A percentile compares a stretch with the other conserved stretches of the same genome.
These are phyloP conservation scores for Cucurbita maxima DNA, from an alignment of 306 rosid genomes.

Conservation along the genomic window DNA sequence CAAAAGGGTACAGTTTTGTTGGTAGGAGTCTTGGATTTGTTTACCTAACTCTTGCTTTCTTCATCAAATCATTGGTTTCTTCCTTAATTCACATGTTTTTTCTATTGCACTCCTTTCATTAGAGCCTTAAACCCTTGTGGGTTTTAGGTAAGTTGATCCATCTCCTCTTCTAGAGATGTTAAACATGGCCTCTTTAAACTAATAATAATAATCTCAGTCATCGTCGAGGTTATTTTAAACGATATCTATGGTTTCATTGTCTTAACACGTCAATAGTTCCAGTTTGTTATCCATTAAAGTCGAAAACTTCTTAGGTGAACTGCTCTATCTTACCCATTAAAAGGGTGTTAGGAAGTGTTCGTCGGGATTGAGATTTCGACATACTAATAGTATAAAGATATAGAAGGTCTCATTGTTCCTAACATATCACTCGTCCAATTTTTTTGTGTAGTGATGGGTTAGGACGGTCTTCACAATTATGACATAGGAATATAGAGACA, in stretches of 20 bases:
- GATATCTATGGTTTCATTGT: background rate
- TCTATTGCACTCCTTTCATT: background rate
- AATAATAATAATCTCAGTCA: background rate
- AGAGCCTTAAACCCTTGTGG: background rate
- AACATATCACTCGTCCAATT: too few relatives aligned
- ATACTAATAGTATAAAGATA: background rate
- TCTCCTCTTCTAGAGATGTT: background rate
- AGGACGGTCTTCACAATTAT: background rate
- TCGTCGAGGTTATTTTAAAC: background rate
- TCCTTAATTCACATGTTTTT: slow-evolving; percentile 3
- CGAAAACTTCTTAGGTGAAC: background rate
- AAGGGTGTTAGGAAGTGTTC: background rate
- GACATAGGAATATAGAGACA: background rate
- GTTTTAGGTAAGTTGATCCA: background rate
- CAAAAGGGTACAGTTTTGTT: slow-evolving; percentile 7
- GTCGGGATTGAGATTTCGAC: background rate
- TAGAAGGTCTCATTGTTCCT: too few relatives aligned
- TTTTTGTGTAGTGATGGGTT: background rate
- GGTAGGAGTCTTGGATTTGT: slow-evolving; percentile 7
- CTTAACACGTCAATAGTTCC: background rate
- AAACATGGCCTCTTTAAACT: background rate
- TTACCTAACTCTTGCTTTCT: background rate
- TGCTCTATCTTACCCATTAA: background rate
- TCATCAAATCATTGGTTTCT: background rate
- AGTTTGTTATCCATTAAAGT: background rate